Evolutionary conservation across 306 rosid genomes (phyloP).

Genomic region (Lathyrus oleraceus): DNA sequence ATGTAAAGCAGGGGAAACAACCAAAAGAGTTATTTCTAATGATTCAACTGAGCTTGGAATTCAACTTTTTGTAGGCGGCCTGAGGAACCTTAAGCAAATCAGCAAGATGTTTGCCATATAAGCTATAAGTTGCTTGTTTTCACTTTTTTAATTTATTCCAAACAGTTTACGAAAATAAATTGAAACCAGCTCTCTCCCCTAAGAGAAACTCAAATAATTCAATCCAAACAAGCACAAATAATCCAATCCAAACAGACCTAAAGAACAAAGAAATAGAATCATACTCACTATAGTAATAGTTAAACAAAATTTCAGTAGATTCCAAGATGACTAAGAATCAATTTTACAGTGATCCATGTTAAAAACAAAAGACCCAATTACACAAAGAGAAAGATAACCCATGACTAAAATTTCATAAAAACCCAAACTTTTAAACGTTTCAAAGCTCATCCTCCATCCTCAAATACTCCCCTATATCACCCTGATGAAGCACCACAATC

Average conservation of each 20-base stretch:
- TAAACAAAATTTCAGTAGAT: constrained; percentile 21
- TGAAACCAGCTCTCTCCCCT: not conserved
- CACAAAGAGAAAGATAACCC: not conserved
- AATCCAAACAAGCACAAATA: not conserved
- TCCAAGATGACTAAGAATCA: not conserved
- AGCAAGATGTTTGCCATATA: too few species aligned
- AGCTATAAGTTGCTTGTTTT: too few species aligned
- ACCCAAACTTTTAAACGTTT: not conserved
- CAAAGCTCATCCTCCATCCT: constrained; percentile 94
- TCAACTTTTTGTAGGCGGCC: too few species aligned
- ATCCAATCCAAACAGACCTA: not conserved
- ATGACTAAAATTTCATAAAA: not conserved
- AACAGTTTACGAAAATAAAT: not conserved
- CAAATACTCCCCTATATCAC: constrained; percentile 89
- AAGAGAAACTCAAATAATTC: not conserved
- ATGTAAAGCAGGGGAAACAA: too few species aligned
- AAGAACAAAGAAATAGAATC: not conserved
- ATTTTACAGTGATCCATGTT: not conserved
- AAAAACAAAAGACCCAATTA: not conserved
- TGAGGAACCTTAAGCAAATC: too few species aligned
- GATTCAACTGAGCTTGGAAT: too few species aligned
- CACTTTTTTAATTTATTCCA: too few species aligned
- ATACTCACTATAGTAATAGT: not conserved
- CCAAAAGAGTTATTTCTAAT: too few species aligned
- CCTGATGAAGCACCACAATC: constrained; percentile 84